These are phyloP conservation scores for Blastocladiella emersonii DNA, from an alignment of 371 early-diverging fungal genomes.

Conservation along the genomic window DNA sequence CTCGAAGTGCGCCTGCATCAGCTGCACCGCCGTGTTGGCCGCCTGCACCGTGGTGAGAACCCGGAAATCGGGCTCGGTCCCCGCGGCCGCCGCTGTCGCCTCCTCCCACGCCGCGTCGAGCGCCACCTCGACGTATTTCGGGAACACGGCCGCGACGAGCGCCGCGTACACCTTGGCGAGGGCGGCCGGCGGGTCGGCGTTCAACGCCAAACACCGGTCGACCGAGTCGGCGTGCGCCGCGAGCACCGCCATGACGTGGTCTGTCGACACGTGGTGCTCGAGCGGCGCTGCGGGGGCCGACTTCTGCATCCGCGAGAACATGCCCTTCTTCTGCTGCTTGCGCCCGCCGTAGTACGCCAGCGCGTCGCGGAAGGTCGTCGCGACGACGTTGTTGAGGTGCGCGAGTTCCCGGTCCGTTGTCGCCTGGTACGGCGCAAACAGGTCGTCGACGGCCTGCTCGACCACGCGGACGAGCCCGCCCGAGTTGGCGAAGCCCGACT, in stretches of 20 bases:
- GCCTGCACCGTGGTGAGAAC: slow-evolving; percentile 52
- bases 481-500: too few species aligned
- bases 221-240: neutral
- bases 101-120: neutral
- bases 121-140: slow-evolving; percentile 12
- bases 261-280: neutral
- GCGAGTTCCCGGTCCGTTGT: neutral
- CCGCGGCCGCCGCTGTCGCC: slow-evolving; percentile 8
- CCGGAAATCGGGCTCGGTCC: slow-evolving; percentile 52
- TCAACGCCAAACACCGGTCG: neutral
- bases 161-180: neutral
- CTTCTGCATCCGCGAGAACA: neutral
- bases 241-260: neutral
- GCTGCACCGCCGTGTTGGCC: slow-evolving; percentile 51
- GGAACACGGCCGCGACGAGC: slow-evolving; percentile 13
- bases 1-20: slow-evolving; percentile 85
- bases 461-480: slow-evolving; percentile 21
- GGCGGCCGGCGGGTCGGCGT: neutral
- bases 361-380: neutral
- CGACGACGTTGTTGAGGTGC: neutral
- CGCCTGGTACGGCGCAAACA: neutral
- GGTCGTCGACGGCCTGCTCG: slow-evolving; percentile 10
- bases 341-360: neutral
- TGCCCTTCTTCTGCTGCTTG: neutral
- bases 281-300: neutral